Base-by-base conservation (phyloP, 148 eudicot species). In the Gaultheria prostrata region DNA sequence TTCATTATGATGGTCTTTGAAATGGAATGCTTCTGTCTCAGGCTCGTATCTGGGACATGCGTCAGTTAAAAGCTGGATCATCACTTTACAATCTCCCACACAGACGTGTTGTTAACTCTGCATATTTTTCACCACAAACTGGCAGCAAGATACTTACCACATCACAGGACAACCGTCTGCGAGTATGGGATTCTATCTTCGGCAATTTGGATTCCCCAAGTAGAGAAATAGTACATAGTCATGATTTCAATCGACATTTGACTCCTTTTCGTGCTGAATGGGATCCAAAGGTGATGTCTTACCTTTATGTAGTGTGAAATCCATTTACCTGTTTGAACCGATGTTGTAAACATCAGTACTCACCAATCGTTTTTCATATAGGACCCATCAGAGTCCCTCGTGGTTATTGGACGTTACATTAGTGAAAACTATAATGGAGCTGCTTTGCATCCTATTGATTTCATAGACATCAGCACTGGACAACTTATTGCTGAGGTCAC, bases 21-120 rank as follows among this genome's bases (percentile, higher is more conserved):
- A 71, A 35, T 57, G 51, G 71, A 78, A 46, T 24, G 61, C 74
- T 82, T 67, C 30, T 80, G 33, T 39, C 50, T 18, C 89, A 97
- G 98, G 98, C 99, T 78, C 98, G 99, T 39, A 77, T 97, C 81
- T 97, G 99, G 99, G 99, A 97, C 84, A 83, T 94, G 86, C 97
- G 99, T 20, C 88, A 59, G 11, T 87, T 97, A 80, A 92, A 93
- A 89, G 86, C 92, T 74, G 97, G 95, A 73, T 90, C 92, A 76
- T 92, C 93, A 65, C 87, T 97, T 26, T 88, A 82, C 79, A 84
- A 85, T 83, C 98, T 97, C 79, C 80, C 90, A 18, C 99, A 94
- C 86, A 89, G 89, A 76, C 97, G 99, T 79, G 99, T 97, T 39
- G 99, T 97, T 6, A 97, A 92, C 85, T 97, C 99, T 50, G 99